Conservation (phyloP, 345 rosid genomes). For the Mallotus nudiflorus region DNA sequence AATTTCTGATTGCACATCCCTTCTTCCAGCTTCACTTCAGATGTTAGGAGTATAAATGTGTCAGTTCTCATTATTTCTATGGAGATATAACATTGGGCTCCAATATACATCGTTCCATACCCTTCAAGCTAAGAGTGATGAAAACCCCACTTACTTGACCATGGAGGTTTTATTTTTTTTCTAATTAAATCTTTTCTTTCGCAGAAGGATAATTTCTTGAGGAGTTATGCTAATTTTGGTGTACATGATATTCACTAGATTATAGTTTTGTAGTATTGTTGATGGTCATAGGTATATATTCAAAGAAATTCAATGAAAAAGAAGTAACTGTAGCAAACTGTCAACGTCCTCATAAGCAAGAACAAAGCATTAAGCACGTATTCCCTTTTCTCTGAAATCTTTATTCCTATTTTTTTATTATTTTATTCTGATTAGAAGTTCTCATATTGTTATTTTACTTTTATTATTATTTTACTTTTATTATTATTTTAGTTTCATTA, state of each 20-base stretch:
- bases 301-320: slow-evolving; percentile 53
- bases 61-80: slow-evolving; percentile 46
- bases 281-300: slow-evolving; percentile 62
- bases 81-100: slow-evolving; percentile 40
- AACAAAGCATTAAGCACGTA: slow-evolving; percentile 25
- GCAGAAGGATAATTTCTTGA: not conserved
- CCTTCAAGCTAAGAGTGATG: slow-evolving; percentile 56
- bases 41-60: too few relatives aligned
- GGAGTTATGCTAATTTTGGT: not conserved
- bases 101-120: slow-evolving; percentile 47
- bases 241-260: not conserved
- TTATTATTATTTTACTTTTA: too few relatives aligned
- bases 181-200: not conserved
- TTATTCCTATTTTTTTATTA: not conserved
- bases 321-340: slow-evolving; percentile 72
- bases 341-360: slow-evolving; percentile 55
- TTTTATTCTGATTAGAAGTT: not conserved
- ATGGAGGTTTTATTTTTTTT: slow-evolving; percentile 62
- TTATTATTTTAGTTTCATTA: too few relatives aligned
- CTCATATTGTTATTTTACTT: not conserved
- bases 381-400: not conserved
- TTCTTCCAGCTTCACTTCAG: slow-evolving; percentile 53
- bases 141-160: slow-evolving; percentile 56
- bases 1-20: too few relatives aligned
- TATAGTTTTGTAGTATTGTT: slow-evolving; percentile 65